Evolutionary conservation across 108 stramenopile species (phyloP), one percentile per base, ranked within the genome.

Genomic region (Epithemia pelagica): DNA sequence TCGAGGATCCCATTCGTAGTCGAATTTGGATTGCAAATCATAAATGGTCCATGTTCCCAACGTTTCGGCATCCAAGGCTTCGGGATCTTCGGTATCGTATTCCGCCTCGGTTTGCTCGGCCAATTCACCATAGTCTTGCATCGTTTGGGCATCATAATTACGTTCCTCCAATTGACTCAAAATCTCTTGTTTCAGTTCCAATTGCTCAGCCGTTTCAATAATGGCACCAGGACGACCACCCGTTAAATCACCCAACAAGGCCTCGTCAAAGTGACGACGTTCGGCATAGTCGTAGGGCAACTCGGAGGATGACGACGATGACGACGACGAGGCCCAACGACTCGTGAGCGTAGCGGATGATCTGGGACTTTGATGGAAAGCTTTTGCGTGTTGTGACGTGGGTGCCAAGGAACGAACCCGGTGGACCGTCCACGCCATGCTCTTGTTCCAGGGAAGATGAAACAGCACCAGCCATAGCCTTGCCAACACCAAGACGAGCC

Each of bases 1-100:
- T 27, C 69, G 64, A 0, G 87, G 83, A 59, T 86, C 81, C 84
- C 84, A 88, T 66, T 91, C 90, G 71, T 84, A 84, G 32, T 88
- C 90, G 57, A 86, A 85, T 68, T 81, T 85, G 59, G 71, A 74
- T 59, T 75, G 59, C 25, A 79, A 54, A 66, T 81, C 75, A 15
- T 61, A 55, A 23, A 85, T 82, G 52, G 86, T 80, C 79, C 84
- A 91, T 15, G 74, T 71, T 18, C 90, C 87, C 20, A 88, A 61
- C 0, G 85, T 86, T 28, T 63, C 27, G 19, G 75, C 72, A 71
- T 88, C 90, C 33, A 91, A 72, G 46, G 87, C 86, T 52, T 77
- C 74, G 0, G 84, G 84, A 73, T 86, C 89, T 37, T 84, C 84
- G 29, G 30, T 78, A 30, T 78, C 77, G 57, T 61, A 78, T 55